Base-by-base conservation (phyloP, 495 filamentous ascomycete species). In the Penicillium macrosclerotiorum region DNA sequence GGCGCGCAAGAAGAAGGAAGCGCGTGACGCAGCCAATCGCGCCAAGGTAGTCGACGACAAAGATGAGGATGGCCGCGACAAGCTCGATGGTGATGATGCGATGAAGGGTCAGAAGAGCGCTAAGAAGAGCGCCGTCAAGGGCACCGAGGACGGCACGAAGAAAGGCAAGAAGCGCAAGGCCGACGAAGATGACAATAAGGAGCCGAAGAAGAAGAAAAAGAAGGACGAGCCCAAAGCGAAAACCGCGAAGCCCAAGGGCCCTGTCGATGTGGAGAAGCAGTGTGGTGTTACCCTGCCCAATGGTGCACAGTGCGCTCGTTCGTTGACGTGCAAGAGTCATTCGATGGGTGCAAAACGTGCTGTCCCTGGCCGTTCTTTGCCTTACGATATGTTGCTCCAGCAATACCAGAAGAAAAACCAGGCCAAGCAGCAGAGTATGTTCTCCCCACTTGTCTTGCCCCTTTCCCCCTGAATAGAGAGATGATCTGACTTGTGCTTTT, bases 331-430 rank as follows among this genome's bases (percentile, higher is more conserved):
- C 75, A 98, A 98, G 73, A 90, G 85, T 45, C 93, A 98, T 55
- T 86, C 82, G 24, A 97, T 98, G 94, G 91, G 93, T 8, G 86
- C 93, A 5, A 98, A 98, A 69, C 80, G 93, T 52, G 81, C 83
- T 0, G 93, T 98, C 3, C 86, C 90, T 11, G 93, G 93, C 4
- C 76, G 93, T 23, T 92, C 88, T 26, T 72, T 96, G 38, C 94
- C 94, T 1, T 98, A 98, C 61, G 92, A 97, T 64, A 90, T 93
- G 81, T 72, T 98, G 19, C 78, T 98, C 17, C 82, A 88, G 22
- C 86, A 89, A 13, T 97, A 98, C 65, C 93, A 98, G 72, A 96
- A 96, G 77, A 96, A 95, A 75, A 98, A 97, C 62, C 93, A 97
- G 68, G 93, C 93, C 9, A 92, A 94, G 56, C 88, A 93, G 71